phyloP scores from a whole-genome alignment of 78 protist species.

The Bodo saltans region DNA sequence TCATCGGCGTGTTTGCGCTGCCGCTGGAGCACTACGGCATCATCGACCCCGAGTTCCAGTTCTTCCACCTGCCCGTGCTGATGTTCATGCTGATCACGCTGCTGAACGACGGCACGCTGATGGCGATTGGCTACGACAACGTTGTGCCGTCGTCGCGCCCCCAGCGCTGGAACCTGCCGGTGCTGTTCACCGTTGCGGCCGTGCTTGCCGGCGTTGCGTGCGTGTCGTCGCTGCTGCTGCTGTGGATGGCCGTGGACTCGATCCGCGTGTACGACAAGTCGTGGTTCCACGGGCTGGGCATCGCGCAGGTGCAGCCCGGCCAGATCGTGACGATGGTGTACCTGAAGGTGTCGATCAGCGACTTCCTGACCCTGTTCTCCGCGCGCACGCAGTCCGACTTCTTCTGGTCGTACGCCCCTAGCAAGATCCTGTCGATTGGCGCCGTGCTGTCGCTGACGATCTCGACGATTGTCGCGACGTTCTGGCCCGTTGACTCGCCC shows the following conservation, averaged over 20 bases:
- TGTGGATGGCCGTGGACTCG: background rate
- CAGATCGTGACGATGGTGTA: conserved; percentile 26
- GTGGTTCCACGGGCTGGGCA: background rate
- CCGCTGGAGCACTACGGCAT: background rate
- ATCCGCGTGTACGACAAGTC: background rate
- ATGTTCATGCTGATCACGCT: conserved; percentile 37
- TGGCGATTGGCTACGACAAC: conserved; percentile 21
- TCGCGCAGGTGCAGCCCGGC: background rate
- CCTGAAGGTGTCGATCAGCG: conserved; percentile 28
- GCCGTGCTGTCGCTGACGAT: too few relatives aligned
- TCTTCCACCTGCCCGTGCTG: conserved; percentile 36
- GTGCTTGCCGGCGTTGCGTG: background rate
- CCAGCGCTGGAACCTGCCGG: background rate
- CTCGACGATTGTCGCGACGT: too few relatives aligned
- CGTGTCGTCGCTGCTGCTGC: background rate
- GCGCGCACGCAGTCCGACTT: too few relatives aligned
- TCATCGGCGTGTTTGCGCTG: background rate
- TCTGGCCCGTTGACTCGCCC: too few relatives aligned
- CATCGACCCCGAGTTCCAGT: conserved; percentile 6
- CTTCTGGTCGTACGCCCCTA: conserved; percentile 15
- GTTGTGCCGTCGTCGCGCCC: background rate
- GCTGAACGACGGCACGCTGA: conserved; percentile 36
- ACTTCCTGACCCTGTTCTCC: too few relatives aligned
- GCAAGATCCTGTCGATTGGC: too few relatives aligned
- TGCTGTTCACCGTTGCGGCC: background rate